Evolutionary conservation across 352 stramenopile genomes (phyloP).

Genomic region (Phytophthora podocarpi): DNA sequence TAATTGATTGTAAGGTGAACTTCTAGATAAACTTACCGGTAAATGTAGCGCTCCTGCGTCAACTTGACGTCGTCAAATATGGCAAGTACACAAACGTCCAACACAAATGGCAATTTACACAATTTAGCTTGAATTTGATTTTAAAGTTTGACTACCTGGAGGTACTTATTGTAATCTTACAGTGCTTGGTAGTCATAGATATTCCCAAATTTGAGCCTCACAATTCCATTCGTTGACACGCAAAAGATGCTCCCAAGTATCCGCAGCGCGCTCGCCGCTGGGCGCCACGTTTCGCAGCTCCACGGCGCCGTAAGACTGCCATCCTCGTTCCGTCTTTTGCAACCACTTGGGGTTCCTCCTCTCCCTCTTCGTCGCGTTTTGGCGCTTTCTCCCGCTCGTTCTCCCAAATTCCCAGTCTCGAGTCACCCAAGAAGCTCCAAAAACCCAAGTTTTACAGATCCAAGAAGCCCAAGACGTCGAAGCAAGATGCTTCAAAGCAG

Average conservation of each 20-base stretch:
- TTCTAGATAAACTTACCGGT: no score
- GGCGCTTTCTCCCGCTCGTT: background rate
- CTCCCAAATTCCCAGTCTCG: slow-evolving; percentile 4
- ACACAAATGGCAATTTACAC: no score
- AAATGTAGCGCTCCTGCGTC: no score
- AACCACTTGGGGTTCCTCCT: background rate
- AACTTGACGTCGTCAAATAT: no score
- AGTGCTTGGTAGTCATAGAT: no score
- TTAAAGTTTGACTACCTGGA: no score
- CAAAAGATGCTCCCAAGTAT: slow-evolving; percentile 16
- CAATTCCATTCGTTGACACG: no score
- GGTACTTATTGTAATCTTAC: no score
- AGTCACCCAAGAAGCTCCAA: background rate
- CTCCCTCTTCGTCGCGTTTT: background rate
- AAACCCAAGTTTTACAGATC: background rate
- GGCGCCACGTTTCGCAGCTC: background rate
- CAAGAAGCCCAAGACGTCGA: background rate
- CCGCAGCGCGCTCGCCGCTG: background rate
- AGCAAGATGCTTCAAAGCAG: background rate
- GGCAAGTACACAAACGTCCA: no score
- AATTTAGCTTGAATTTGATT: no score
- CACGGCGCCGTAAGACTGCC: no score
- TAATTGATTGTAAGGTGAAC: slow-evolving; percentile 4
- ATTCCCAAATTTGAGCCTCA: no score
- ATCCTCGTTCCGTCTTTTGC: background rate